Percentiles rank a stretch among this genome's conserved stretches.
Evolutionary conservation across 176 grass and related monocot species (phyloP).

Genomic region (Aegilops longissima): DNA sequence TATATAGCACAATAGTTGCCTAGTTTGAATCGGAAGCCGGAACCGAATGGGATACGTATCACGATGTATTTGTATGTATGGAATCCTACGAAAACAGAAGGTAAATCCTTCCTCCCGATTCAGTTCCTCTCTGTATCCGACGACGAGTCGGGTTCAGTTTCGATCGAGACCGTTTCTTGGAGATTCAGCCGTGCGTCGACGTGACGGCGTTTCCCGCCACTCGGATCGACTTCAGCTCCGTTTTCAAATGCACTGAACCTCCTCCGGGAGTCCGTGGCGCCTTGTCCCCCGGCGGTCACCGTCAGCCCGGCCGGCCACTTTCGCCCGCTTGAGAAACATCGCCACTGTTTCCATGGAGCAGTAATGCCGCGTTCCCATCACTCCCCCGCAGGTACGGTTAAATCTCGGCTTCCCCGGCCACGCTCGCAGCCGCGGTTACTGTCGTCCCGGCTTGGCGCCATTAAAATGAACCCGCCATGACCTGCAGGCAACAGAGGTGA

Average conservation of each 20-base stretch:
- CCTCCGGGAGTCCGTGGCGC: slow-evolving; percentile 12
- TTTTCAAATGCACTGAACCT: slow-evolving; percentile 27
- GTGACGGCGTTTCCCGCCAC: slow-evolving; percentile 39
- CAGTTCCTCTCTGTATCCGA: too few relatives aligned
- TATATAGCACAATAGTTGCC: not conserved
- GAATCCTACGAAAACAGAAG: not conserved
- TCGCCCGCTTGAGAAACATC: slow-evolving; percentile 13
- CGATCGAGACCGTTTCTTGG: not conserved
- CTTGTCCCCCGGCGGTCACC: slow-evolving; percentile 2
- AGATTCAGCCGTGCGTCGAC: slow-evolving; percentile 17
- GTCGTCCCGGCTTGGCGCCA: slow-evolving; percentile 29
- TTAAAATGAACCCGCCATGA: slow-evolving; percentile 26
- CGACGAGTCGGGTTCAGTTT: not conserved
- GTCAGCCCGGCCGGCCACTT: slow-evolving; percentile 29
- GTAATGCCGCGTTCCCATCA: slow-evolving; percentile 29
- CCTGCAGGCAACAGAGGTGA: not conserved
- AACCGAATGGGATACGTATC: not conserved
- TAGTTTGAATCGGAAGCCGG: not conserved
- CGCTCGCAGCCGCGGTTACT: slow-evolving; percentile 17
- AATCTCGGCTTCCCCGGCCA: slow-evolving; percentile 3
- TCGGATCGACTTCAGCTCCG: not conserved
- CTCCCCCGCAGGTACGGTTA: slow-evolving; percentile 4
- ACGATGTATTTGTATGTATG: not conserved
- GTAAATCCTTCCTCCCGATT: too few relatives aligned
- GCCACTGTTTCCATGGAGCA: not conserved